phyloP scores from a whole-genome alignment of 495 filamentous ascomycete genomes.

The Lasiosphaeriaceae sp. region DNA sequence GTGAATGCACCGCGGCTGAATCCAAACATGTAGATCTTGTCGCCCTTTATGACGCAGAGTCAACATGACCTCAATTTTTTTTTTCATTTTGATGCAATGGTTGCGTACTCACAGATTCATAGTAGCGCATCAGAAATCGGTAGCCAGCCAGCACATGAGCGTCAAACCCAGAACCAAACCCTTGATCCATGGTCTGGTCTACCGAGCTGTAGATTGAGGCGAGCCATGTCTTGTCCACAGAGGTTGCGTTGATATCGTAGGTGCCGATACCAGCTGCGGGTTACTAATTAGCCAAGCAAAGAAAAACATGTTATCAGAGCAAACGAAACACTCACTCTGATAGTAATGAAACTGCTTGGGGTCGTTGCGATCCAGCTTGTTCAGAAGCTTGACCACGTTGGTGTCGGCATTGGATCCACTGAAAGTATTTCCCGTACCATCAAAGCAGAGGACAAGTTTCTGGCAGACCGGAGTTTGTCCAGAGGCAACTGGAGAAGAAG shows the following conservation, averaged over 20 bases:
- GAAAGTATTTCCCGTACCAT: conserved; percentile 13
- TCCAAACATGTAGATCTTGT: conserved; percentile 17
- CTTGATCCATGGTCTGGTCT: conserved; percentile 12
- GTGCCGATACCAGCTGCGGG: conserved; percentile 15
- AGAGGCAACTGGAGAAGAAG: background rate
- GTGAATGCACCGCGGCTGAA: conserved; percentile 14
- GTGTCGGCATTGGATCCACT: conserved; percentile 16
- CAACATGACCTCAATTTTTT: background rate
- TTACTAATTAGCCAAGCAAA: too few relatives aligned
- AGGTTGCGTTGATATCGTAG: conserved; percentile 9
- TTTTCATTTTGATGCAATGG: background rate
- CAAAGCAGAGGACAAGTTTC: conserved; percentile 14
- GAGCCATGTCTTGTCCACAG: conserved; percentile 9
- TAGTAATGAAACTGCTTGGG: conserved; percentile 17
- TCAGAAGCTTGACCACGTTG: conserved; percentile 15
- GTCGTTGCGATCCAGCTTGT: conserved; percentile 13
- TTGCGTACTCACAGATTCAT: conserved; percentile 1
- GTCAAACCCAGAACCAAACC: conserved; percentile 12
- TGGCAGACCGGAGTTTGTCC: background rate
- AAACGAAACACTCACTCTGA: conserved; percentile 3
- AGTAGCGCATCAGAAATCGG: conserved; percentile 16
- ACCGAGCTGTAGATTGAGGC: background rate
- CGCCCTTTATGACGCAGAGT: conserved; percentile 2
- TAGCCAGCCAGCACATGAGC: conserved; percentile 12
- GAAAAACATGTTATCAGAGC: background rate